Evolutionary conservation across 306 rosid genomes (phyloP).

Genomic region (barrel medic (Medicago truncatula)): DNA sequence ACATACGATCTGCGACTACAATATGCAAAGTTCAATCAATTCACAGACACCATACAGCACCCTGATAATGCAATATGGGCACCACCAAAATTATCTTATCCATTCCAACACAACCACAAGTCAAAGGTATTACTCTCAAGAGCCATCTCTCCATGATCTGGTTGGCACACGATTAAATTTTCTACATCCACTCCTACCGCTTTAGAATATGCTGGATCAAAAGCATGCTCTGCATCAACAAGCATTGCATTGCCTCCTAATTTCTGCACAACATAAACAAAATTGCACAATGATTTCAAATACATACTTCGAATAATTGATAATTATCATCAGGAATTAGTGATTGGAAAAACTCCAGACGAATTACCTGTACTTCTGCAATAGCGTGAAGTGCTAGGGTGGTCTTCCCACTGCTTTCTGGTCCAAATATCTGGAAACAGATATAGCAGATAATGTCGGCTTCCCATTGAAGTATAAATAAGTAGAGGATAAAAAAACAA

Average conservation of each 20-base stretch:
- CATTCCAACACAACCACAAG: slow-evolving; percentile 39
- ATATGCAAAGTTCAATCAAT: slow-evolving; percentile 46
- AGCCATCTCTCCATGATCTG: slow-evolving; percentile 99
- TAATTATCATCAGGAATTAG: background rate
- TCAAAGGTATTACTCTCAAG: slow-evolving; percentile 83
- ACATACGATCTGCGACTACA: slow-evolving; percentile 98
- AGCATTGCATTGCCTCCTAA: slow-evolving; percentile 99
- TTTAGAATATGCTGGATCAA: slow-evolving; percentile 97
- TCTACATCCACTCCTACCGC: slow-evolving; percentile 97
- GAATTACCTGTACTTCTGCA: slow-evolving; percentile 90
- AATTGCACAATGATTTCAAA: slow-evolving; percentile 39
- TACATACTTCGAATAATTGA: slow-evolving; percentile 3
- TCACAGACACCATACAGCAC: slow-evolving; percentile 30
- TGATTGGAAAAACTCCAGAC: slow-evolving; percentile 32
- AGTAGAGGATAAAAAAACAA: background rate
- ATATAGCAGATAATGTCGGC: slow-evolving; percentile 36
- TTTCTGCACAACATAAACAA: slow-evolving; percentile 62
- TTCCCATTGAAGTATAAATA: slow-evolving; percentile 1
- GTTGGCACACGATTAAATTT: slow-evolving; percentile 94
- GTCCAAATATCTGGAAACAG: slow-evolving; percentile 82
- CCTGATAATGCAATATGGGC: slow-evolving; percentile 31
- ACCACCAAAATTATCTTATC: slow-evolving; percentile 26
- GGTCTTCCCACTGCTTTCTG: slow-evolving; percentile 99
- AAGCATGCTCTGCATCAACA: slow-evolving; percentile 99
- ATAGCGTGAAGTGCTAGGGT: slow-evolving; percentile 98